These are phyloP conservation scores for Fusarium mexicanum DNA, from an alignment of 2,329 filamentous ascomycete species.

Conservation along the genomic window DNA sequence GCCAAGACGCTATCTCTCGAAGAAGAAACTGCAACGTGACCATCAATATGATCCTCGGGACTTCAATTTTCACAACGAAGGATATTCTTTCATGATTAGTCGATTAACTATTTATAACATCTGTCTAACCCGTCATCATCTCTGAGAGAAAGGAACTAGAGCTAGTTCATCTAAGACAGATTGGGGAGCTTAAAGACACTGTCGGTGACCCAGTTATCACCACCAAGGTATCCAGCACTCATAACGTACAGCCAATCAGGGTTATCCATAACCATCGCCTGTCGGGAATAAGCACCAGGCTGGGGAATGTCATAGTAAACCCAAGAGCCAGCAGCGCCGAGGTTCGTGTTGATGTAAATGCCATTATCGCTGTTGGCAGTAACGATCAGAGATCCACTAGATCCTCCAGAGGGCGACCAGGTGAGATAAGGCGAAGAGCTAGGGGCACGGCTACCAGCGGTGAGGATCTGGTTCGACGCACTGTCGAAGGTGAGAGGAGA, in stretches of 20 bases:
- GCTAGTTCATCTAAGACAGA: too few relatives aligned
- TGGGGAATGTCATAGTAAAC: slow-evolving; percentile 13
- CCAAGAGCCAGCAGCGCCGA: slow-evolving; percentile 8
- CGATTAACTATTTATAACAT: too few relatives aligned
- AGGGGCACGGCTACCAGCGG: background rate
- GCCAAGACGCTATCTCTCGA: background rate
- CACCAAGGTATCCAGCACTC: background rate
- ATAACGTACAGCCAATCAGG: slow-evolving; percentile 9
- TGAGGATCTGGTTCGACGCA: background rate
- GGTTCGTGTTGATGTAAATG: slow-evolving; percentile 12
- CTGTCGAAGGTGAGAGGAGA: slow-evolving; percentile 15
- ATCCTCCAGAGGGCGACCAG: background rate
- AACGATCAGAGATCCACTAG: background rate
- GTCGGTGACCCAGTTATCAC: slow-evolving; percentile 6
- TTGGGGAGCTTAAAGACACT: slow-evolving; percentile 16
- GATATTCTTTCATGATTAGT: too few relatives aligned
- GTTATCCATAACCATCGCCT: slow-evolving; percentile 12
- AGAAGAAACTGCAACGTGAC: background rate
- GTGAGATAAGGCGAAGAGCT: slow-evolving; percentile 9
- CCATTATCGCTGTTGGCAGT: slow-evolving; percentile 2
- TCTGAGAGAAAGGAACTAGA: too few relatives aligned
- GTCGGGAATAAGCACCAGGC: slow-evolving; percentile 13
- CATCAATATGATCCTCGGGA: too few relatives aligned
- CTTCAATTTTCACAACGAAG: too few relatives aligned
- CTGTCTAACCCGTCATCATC: too few relatives aligned